These are phyloP conservation scores for Cladophialophora carrionii DNA, from an alignment of 2,329 filamentous ascomycete genomes.

Conservation along the genomic window DNA sequence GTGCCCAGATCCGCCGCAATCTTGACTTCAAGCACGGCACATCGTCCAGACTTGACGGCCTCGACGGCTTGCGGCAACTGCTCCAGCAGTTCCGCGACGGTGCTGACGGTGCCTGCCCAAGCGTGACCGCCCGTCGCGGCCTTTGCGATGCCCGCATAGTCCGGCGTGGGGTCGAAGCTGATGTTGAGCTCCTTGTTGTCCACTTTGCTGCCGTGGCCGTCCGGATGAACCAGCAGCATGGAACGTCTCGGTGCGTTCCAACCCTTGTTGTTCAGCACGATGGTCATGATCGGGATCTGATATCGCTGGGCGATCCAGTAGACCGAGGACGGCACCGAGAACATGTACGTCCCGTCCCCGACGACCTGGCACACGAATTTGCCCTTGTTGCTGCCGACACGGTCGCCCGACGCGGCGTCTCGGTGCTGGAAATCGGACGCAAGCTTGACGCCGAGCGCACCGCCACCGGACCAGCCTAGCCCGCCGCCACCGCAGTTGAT, in stretches of 20 bases:
- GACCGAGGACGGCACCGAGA: slow-evolving; percentile 66
- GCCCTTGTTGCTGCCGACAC: slow-evolving; percentile 49
- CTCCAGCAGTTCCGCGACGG: slow-evolving; percentile 58
- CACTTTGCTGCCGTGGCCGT: slow-evolving; percentile 64
- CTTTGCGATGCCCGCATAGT: slow-evolving; percentile 69
- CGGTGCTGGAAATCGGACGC: slow-evolving; percentile 61
- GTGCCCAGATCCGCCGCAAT: slow-evolving; percentile 19
- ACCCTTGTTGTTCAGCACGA: slow-evolving; percentile 71
- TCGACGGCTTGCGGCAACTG: slow-evolving; percentile 62
- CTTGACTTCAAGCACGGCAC: slow-evolving; percentile 63
- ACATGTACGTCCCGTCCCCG: slow-evolving; percentile 69
- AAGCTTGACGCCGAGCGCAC: slow-evolving; percentile 74
- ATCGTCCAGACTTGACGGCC: slow-evolving; percentile 59
- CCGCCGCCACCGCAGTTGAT: slow-evolving; percentile 81
- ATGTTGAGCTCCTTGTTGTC: slow-evolving; percentile 69
- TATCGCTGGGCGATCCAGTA: slow-evolving; percentile 72
- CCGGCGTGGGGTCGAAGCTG: slow-evolving; percentile 66
- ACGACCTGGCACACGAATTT: slow-evolving; percentile 68
- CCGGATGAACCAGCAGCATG: slow-evolving; percentile 67
- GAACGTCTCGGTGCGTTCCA: slow-evolving; percentile 69
- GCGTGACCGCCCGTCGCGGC: slow-evolving; percentile 63
- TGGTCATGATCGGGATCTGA: slow-evolving; percentile 66
- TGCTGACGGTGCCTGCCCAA: slow-evolving; percentile 64
- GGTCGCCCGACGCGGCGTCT: slow-evolving; percentile 37
- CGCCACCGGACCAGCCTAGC: slow-evolving; percentile 79